Evolutionary conservation across 257 asterid genomes (phyloP).

Genomic region (Knoxia roxburghii): DNA sequence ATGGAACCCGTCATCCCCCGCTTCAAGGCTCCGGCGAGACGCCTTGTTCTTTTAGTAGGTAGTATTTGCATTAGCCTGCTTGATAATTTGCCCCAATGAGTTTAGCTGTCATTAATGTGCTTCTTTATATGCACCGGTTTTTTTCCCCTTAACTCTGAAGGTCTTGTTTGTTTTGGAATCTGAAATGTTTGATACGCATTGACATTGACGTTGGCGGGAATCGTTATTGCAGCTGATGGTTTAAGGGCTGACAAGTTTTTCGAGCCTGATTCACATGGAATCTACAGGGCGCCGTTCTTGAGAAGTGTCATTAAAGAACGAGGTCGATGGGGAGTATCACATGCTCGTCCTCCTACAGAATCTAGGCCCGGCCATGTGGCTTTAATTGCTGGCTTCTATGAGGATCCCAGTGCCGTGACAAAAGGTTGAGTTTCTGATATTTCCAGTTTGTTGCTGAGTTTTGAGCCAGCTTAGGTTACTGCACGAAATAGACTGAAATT

Average conservation of each 20-base stretch:
- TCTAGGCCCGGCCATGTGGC: constrained; percentile 99
- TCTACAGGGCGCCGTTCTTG: constrained; percentile 83
- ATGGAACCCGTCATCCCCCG: constrained; percentile 85
- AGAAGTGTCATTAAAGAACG: constrained; percentile 76
- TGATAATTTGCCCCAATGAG: constrained; percentile 33
- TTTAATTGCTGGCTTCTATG: constrained; percentile 94
- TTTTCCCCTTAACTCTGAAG: background rate
- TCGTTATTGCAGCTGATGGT: constrained; percentile 75
- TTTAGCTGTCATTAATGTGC: background rate
- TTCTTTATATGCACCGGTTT: background rate
- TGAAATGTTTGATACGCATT: background rate
- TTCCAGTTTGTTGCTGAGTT: background rate
- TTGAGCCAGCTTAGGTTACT: constrained; percentile 1
- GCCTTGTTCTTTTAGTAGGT: constrained; percentile 88
- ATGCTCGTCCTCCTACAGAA: constrained; percentile 98
- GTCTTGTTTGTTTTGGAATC: background rate
- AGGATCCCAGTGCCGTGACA: constrained; percentile 98
- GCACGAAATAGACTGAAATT: background rate
- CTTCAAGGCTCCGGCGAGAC: constrained; percentile 74
- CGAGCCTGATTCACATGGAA: constrained; percentile 80
- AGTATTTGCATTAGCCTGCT: constrained; percentile 31
- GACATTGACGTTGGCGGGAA: constrained; percentile 1
- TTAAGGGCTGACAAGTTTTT: constrained; percentile 95
- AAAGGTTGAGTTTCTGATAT: constrained; percentile 49
- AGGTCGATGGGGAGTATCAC: constrained; percentile 99